phyloP scores from a whole-genome alignment of 208 protist species.

The Trypanosoma conorhini region DNA sequence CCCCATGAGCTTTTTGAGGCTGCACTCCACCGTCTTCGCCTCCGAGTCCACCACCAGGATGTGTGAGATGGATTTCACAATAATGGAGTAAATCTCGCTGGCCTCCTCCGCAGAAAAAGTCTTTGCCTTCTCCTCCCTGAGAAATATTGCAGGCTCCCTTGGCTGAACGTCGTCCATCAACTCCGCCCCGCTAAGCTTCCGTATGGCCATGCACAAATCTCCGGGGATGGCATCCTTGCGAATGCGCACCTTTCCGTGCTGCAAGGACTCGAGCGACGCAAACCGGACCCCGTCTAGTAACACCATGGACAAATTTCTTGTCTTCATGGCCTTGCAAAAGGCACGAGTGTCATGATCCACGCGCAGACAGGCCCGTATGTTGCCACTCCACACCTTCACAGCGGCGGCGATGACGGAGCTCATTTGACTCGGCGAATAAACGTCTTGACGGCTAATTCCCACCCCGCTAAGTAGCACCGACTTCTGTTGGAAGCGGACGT shows the following conservation, averaged over 20 bases:
- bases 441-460: slow-evolving; percentile 48
- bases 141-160: slow-evolving; percentile 21
- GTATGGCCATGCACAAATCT: slow-evolving; percentile 41
- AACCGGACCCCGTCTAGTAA: slow-evolving; percentile 53
- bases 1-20: slow-evolving; percentile 29
- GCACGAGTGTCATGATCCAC: slow-evolving; percentile 38
- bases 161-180: slow-evolving; percentile 11
- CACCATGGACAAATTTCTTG: slow-evolving; percentile 42
- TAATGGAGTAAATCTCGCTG: slow-evolving; percentile 36
- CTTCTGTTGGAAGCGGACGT: slow-evolving; percentile 46
- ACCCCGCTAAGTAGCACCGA: slow-evolving; percentile 55
- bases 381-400: slow-evolving; percentile 64
- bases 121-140: slow-evolving; percentile 8
- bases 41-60: slow-evolving; percentile 41
- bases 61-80: slow-evolving; percentile 26
- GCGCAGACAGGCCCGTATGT: slow-evolving; percentile 62
- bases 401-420: slow-evolving; percentile 43
- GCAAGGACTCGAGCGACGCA: slow-evolving; percentile 32
- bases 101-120: slow-evolving; percentile 29
- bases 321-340: slow-evolving; percentile 45
- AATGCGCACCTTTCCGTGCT: slow-evolving; percentile 35
- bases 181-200: slow-evolving; percentile 27
- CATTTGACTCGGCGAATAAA: slow-evolving; percentile 45
- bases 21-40: slow-evolving; percentile 34
- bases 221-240: slow-evolving; percentile 31